These are phyloP conservation scores for Oxalis stricta DNA, from an alignment of 441 rosid genomes.

Conservation along the genomic window DNA sequence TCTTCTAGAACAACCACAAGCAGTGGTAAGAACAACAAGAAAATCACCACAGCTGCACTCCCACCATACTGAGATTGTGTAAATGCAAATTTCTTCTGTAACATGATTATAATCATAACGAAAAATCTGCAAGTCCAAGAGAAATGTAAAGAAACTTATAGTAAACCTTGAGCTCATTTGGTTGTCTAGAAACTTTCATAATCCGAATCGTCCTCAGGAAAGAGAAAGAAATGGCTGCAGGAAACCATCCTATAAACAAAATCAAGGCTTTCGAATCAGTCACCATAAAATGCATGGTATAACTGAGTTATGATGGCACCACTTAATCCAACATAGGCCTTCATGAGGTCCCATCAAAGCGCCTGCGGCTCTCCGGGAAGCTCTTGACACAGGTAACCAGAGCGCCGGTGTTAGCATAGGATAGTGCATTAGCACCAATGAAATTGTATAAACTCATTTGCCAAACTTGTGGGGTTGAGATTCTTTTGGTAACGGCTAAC, in stretches of 20 bases:
- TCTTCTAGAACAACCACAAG: constrained; percentile 33
- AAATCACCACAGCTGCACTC: constrained; percentile 24
- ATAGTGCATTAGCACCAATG: constrained; percentile 49
- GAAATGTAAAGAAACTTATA: constrained; percentile 41
- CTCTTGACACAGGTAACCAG: constrained; percentile 56
- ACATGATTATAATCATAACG: constrained; percentile 33
- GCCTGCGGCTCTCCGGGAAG: constrained; percentile 44
- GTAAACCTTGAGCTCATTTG: constrained; percentile 30
- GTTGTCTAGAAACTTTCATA: constrained; percentile 24
- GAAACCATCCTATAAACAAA: constrained; percentile 52
- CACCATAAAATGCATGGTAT: constrained; percentile 29
- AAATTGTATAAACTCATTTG: constrained; percentile 50
- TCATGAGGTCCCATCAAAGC: constrained; percentile 39
- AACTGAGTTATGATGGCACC: constrained; percentile 54
- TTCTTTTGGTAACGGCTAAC: constrained; percentile 32
- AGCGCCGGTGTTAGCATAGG: constrained; percentile 51
- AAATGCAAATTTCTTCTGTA: constrained; percentile 16
- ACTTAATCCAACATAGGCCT: constrained; percentile 50
- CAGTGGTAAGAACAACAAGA: constrained; percentile 33
- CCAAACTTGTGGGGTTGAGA: constrained; percentile 33
- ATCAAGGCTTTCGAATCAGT: constrained; percentile 26
- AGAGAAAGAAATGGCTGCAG: constrained; percentile 42
- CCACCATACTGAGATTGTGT: constrained; percentile 20
- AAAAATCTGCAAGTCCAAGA: constrained; percentile 41
- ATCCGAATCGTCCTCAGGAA: constrained; percentile 34